Base-by-base conservation (phyloP, 352 stramenopile genomes). In the Phytophthora foliorum region DNA sequence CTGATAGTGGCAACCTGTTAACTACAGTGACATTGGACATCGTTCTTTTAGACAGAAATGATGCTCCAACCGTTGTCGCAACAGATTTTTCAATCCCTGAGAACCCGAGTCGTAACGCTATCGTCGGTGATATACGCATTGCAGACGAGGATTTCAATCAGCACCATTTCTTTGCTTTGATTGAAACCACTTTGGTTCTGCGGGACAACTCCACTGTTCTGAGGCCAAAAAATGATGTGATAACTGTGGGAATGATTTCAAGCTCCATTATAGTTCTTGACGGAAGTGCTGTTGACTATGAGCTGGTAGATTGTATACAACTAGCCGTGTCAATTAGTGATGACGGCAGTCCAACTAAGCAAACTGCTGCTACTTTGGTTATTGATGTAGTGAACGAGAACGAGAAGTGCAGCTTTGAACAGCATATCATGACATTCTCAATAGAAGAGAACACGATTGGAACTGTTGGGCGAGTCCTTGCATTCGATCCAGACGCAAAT, bases 1-100 rank as follows among this genome's bases (percentile, higher is more conserved):
- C 25, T 1, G 69, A 77, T 54, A 24, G 19, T 25, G 42, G n/a
- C 6, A 69, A 73, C 21, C 5, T 73, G 11, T 48, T 54, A 25
- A 39, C 57, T 13, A 52, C 27, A 17, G 48, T 21, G 11, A 38
- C 21, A 6, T 21, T 73, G 34, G 54, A 74, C 9, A 60, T 73
- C 11, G 5, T 73, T 2, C 17, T 77, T 27, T 46, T 77, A 21
- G 69, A 77, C 27, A 41, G 69, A 52, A 77, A 77, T 58, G 69
- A 77, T 29, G 45, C 57, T 24, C 69, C 69, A 25, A 41, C 54
- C 24, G 53, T 77, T 24, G 36, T 39, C 8, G 59, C 57, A 0
- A 60, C 53, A 10, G 2, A 13, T 19, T 63, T 77, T 44, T 39
- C 41, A 19, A 27, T 70, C 14, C 14, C 10, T 19, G 69, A 73